These are phyloP conservation scores for Halenospora varia DNA, from an alignment of 495 filamentous ascomycete species.

Conservation along the genomic window DNA sequence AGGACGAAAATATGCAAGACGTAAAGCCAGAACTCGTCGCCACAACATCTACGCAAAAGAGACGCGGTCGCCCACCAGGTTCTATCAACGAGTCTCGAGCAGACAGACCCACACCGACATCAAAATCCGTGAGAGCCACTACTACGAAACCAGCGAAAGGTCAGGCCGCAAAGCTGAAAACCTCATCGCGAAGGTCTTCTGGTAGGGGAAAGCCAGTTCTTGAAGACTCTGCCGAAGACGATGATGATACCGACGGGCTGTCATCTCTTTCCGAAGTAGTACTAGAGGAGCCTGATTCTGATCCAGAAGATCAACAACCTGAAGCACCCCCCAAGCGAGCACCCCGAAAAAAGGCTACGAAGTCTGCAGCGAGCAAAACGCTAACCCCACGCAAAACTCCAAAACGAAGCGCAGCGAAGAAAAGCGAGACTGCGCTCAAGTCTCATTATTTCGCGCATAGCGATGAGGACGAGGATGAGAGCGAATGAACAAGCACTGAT, in stretches of 20 bases:
- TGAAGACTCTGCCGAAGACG: too few species aligned
- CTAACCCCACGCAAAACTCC: conserved; percentile 13
- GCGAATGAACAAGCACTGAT: background rate
- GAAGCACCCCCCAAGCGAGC: conserved; percentile 3
- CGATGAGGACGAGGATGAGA: conserved; percentile 18
- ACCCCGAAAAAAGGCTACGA: background rate
- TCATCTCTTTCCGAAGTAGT: too few species aligned
- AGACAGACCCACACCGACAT: background rate
- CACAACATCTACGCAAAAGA: conserved; percentile 13
- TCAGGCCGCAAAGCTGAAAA: too few species aligned
- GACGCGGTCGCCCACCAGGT: conserved; percentile 11
- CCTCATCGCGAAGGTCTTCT: too few species aligned
- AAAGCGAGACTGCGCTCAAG: conserved; percentile 22
- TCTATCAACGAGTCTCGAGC: conserved; percentile 1
- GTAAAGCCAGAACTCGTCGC: background rate
- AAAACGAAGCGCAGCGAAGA: conserved; percentile 17
- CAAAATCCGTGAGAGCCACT: conserved; percentile 6
- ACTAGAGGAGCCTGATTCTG: too few species aligned
- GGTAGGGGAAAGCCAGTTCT: too few species aligned
- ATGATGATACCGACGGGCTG: too few species aligned
- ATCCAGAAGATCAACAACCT: too few species aligned
- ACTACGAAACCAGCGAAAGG: too few species aligned
- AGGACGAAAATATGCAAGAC: conserved; percentile 11
- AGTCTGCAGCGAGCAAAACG: background rate
- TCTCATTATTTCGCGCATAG: conserved; percentile 28